Base-by-base conservation (phyloP, 2,329 filamentous ascomycete species). In the Diplodia scrobiculata region DNA sequence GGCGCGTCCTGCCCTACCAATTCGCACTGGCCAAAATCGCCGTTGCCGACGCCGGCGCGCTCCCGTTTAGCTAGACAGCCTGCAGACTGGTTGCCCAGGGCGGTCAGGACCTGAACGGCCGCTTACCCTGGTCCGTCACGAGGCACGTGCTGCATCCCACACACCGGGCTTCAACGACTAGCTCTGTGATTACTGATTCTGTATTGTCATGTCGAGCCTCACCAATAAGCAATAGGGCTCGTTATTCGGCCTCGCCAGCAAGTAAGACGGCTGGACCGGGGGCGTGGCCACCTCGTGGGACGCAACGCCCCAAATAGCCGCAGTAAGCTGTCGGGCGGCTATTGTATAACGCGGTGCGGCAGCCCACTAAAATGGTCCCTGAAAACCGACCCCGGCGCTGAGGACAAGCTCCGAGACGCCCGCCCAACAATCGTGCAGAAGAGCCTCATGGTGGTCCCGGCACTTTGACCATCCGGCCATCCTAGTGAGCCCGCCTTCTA, bases 171-270 rank as follows among this genome's bases (percentile, higher is more conserved):
- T 32, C 51, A 9, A 32, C 13, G 34, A 36, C n/a, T 34, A 54
- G 29, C 32, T 36, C 34, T 11, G n/a, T 62, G 58, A 62, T 62
- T 62, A 62, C 58, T 62, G 58, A 62, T 51, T 62, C 34, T 36
- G 58, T 47, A 29, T 25, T 62, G 58, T 62, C 58, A 62, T 62
- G 41, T 50, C 19, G 58, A 62, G 58, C 58, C 58, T 62, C 58
- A 38, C 36, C 50, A 25, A 27, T 32, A 36, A 36, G 34, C 34
- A 36, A 11, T 36, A 55, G 14, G 11, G 38, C 14, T 9, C 36
- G 10, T 21, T 29, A 21, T 41, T 47, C 54, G 38, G 58, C 41
- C 41, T 59, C 38, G n/a, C 14, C n/a, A 47, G 38, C 11, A 36
- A 2, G 38, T 3, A 21, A 21, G 27, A 25, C 34, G 54, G 21